Base-by-base conservation (phyloP, 176 grass and related monocot genomes). In the Raddia guianensis region DNA sequence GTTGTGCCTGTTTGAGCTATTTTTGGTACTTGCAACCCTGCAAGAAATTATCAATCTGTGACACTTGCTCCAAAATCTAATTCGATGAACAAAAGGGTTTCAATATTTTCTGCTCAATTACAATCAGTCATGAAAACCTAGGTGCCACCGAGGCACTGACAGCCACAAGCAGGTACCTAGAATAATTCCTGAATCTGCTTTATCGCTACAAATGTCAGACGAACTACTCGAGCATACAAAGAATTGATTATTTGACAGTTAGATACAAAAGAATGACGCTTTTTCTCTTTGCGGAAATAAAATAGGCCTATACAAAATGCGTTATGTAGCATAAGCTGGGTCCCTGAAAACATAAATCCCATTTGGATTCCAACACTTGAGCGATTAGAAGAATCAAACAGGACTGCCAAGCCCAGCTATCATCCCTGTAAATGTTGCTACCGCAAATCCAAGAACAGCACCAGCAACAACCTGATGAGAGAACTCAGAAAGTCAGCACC, bases 391-490 rank as follows among this genome's bases (percentile, higher is more conserved):
- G 9, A 84, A 80, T 92, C 87, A 95, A 81, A 80, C 81, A 55
- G 27, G 49, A 43, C 54, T 87, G 16, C 63, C 87, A 77, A 82
- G 78, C 65, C 81, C 79, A 13, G 86, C 47, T 65, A 95, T 81
- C 73, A 92, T 90, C 8, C 70, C 58, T n/a, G 82, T 84, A 86
- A 92, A 83, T 79, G 87, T 85, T 56, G 93, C 93, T 43, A 95
- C 77, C 34, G 86, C 80, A 80, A 95, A 95, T 70, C 93, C 93
- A 62, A 95, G 87, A n/a, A 95, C 69, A 5, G 74, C 87, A 2
- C 90, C 87, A 74, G 87, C 93, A 71, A 95, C 77, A 54, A 92
- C 93, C 93, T 92, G 86, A 53, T 60, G 56, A 77, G 11, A 73
- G 6, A 77, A 35, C 14, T 46, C 49, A 6, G 27, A 9, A 51